A percentile compares a stretch with the other conserved stretches of the same genome.
These are phyloP conservation scores for Fusarium dimerum DNA, from an alignment of 2,329 filamentous ascomycete species.

Conservation along the genomic window DNA sequence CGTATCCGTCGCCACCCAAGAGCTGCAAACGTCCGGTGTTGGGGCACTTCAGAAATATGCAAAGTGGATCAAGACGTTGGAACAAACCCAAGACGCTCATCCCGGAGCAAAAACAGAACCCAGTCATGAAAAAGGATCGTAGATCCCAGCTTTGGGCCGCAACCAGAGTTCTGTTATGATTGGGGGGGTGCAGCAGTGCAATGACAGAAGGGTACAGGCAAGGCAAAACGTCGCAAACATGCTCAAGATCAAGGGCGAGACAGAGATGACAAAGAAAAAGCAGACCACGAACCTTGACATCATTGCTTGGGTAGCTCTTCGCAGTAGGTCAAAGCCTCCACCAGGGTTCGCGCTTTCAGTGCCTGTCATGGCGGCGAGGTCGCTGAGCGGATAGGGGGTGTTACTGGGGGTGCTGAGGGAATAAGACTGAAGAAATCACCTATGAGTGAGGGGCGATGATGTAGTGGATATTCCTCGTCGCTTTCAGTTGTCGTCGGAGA, in stretches of 20 bases:
- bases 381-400: slow-evolving; percentile 20
- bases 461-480: neutral
- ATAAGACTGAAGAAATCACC: slow-evolving; percentile 9
- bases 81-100: slow-evolving; percentile 11
- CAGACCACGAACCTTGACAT: slow-evolving; percentile 59
- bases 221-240: neutral
- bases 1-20: slow-evolving; percentile 22
- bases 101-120: neutral
- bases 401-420: slow-evolving; percentile 22
- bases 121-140: neutral
- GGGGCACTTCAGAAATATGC: slow-evolving; percentile 11
- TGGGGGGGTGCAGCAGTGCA: neutral
- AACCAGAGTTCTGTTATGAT: slow-evolving; percentile 5
- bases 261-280: slow-evolving; percentile 23
- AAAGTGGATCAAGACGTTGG: slow-evolving; percentile 9
- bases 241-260: neutral
- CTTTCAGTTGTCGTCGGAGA: too few species aligned
- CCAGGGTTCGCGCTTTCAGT: slow-evolving; percentile 42
- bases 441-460: neutral
- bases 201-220: slow-evolving; percentile 5
- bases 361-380: slow-evolving; percentile 48
- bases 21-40: slow-evolving; percentile 5
- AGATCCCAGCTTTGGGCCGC: slow-evolving; percentile 15
- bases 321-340: slow-evolving; percentile 57
- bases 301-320: slow-evolving; percentile 63